phyloP scores from a whole-genome alignment of 352 stramenopile species.

The Phytophthora podocarpi region DNA sequence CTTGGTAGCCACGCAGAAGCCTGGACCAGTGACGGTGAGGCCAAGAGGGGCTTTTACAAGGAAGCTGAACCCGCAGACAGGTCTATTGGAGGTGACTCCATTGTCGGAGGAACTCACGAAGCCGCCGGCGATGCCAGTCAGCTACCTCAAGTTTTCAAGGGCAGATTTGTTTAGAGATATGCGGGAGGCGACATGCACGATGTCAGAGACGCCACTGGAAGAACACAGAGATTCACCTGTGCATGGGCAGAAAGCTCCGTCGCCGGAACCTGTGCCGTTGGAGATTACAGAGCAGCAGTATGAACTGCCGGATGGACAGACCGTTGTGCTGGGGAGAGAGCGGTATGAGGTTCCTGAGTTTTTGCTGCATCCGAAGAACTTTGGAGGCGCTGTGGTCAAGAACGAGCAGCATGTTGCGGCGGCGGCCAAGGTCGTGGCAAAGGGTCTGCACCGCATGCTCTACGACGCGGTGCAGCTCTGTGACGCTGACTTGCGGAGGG shows the following conservation, averaged over 20 bases:
- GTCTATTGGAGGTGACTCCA: conserved; percentile 61
- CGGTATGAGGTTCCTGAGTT: conserved; percentile 78
- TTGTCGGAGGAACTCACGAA: conserved; percentile 44
- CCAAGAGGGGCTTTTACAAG: conserved; percentile 72
- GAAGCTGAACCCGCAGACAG: conserved; percentile 50
- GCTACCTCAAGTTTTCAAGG: conserved; percentile 78
- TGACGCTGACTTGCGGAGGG: conserved; percentile 80
- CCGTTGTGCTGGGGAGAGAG: conserved; percentile 67
- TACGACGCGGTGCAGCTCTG: conserved; percentile 86
- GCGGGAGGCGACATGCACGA: conserved; percentile 64
- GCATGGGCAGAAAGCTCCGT: conserved; percentile 23
- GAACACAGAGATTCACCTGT: conserved; percentile 33
- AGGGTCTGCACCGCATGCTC: conserved; percentile 78
- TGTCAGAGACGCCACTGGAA: conserved; percentile 52
- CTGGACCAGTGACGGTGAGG: conserved; percentile 41
- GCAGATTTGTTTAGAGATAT: conserved; percentile 79
- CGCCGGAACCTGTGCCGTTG: conserved; percentile 8
- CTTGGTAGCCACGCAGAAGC: conserved; percentile 54
- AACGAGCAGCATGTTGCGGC: conserved; percentile 54
- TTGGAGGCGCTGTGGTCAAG: conserved; percentile 50
- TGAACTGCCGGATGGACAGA: conserved; percentile 82
- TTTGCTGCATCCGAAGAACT: conserved; percentile 71
- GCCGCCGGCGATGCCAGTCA: conserved; percentile 57
- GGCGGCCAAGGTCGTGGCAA: conserved; percentile 53
- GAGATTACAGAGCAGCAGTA: conserved; percentile 54